phyloP scores from a whole-genome alignment of 441 rosid genomes.

The Aleurites moluccanus region DNA sequence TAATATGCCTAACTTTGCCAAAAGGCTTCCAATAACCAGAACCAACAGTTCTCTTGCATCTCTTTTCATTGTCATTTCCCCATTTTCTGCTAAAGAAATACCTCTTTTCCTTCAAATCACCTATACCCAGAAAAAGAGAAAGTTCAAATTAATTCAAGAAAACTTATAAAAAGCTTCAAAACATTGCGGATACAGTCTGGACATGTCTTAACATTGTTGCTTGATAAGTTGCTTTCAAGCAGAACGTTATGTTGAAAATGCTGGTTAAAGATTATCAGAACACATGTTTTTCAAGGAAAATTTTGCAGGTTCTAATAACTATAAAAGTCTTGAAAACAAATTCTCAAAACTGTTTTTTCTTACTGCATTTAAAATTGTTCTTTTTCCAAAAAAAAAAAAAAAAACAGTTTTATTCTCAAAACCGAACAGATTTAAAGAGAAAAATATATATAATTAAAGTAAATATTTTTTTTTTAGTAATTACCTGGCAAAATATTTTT shows the following conservation, averaged over 20 bases:
- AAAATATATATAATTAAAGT: too few species aligned
- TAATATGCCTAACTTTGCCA: conserved; percentile 65
- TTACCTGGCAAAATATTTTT: conserved; percentile 87
- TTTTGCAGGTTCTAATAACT: too few species aligned
- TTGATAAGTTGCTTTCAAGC: too few species aligned
- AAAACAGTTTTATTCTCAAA: too few species aligned
- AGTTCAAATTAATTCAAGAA: not conserved
- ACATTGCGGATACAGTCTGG: not conserved
- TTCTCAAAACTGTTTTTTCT: too few species aligned
- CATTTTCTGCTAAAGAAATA: conserved; percentile 75
- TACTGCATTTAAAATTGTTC: too few species aligned
- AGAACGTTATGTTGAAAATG: too few species aligned
- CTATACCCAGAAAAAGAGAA: conserved; percentile 25
- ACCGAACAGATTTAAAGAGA: not conserved
- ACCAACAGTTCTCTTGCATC: conserved; percentile 56
- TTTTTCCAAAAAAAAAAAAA: too few species aligned
- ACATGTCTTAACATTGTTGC: too few species aligned
- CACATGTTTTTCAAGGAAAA: too few species aligned
- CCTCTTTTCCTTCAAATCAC: conserved; percentile 73
- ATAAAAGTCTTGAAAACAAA: too few species aligned
- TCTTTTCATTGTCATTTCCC: conserved; percentile 65
- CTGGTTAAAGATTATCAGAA: too few species aligned
- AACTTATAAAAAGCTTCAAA: not conserved
- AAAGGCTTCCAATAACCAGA: conserved; percentile 91
- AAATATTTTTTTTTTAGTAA: not conserved